A percentile compares a stretch with the other conserved stretches of the same genome.
phyloP scores from a whole-genome alignment of 2,329 filamentous ascomycete species.

The Colletotrichum sp. region DNA sequence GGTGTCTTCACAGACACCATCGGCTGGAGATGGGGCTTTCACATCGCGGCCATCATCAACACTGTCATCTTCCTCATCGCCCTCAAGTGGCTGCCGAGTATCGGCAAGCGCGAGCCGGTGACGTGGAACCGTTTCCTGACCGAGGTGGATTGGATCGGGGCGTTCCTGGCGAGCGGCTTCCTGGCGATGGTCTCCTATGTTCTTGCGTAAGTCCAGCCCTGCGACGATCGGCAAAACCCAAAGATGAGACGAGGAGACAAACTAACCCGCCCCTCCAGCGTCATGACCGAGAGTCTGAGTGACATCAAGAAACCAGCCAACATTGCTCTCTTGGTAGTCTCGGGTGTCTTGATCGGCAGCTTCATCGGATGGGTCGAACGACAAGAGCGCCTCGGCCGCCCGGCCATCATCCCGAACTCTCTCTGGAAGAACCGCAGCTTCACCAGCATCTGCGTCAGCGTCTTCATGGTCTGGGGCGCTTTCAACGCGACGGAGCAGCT shows the following conservation, averaged over 20 bases:
- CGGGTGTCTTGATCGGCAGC: constrained; percentile 44
- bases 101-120: constrained; percentile 46
- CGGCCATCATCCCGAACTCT: constrained; percentile 63
- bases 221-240: neutral
- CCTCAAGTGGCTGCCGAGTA: constrained; percentile 44
- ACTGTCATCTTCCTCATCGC: constrained; percentile 46
- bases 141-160: constrained; percentile 19
- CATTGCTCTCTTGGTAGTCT: constrained; percentile 48
- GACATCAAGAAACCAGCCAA: constrained; percentile 43
- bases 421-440: constrained; percentile 61
- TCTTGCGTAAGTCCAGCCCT: constrained; percentile 40
- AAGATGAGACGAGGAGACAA: neutral
- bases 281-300: neutral
- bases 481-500: constrained; percentile 50
- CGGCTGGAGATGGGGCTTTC: constrained; percentile 18
- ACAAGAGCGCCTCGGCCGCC: constrained; percentile 49
- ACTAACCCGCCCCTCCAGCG: neutral
- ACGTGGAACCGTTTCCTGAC: constrained; percentile 17
- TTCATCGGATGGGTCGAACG: constrained; percentile 62
- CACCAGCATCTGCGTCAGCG: constrained; percentile 52
- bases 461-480: constrained; percentile 45
- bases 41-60: constrained; percentile 28
- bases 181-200: constrained; percentile 16
- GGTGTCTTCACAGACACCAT: constrained; percentile 19
- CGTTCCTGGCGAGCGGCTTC: constrained; percentile 1